Percentiles rank a stretch among this genome's conserved stretches.
phyloP scores from a whole-genome alignment of 129 eudicot species.

The Artemisia tridentata region DNA sequence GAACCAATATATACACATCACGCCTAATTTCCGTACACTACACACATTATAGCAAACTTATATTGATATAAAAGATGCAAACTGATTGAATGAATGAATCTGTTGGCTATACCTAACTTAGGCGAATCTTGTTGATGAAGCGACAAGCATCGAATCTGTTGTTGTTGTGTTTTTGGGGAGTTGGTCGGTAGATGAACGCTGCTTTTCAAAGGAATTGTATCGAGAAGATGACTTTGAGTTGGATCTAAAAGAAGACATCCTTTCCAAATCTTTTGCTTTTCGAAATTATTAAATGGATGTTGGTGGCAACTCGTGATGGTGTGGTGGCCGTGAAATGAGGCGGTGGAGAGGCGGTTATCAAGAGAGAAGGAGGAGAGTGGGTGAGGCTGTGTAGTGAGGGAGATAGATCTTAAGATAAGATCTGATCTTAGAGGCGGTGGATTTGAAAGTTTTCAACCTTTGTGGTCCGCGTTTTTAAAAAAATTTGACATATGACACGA shows the following conservation, averaged over 20 bases:
- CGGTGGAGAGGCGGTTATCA: no score
- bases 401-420: no score
- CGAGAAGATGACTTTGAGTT: slow-evolving; percentile 26
- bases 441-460: no score
- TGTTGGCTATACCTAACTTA: slow-evolving; percentile 29
- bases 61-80: background rate
- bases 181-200: slow-evolving; percentile 50
- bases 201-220: slow-evolving; percentile 36
- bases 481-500: no score
- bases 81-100: background rate
- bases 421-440: no score
- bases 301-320: no score
- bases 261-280: no score
- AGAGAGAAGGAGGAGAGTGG: no score
- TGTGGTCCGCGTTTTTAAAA: no score
- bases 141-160: slow-evolving; percentile 34
- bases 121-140: slow-evolving; percentile 28
- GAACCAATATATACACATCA: background rate
- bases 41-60: background rate
- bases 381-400: no score
- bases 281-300: no score
- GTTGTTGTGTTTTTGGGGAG: slow-evolving; percentile 21
- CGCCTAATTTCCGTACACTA: slow-evolving; percentile 2
- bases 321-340: no score
- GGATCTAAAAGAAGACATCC: slow-evolving; percentile 43